A percentile compares a stretch with the other conserved stretches of the same genome.
These are phyloP conservation scores for Ophiocordyceps australis DNA, from an alignment of 2,329 filamentous ascomycete species.

Conservation along the genomic window DNA sequence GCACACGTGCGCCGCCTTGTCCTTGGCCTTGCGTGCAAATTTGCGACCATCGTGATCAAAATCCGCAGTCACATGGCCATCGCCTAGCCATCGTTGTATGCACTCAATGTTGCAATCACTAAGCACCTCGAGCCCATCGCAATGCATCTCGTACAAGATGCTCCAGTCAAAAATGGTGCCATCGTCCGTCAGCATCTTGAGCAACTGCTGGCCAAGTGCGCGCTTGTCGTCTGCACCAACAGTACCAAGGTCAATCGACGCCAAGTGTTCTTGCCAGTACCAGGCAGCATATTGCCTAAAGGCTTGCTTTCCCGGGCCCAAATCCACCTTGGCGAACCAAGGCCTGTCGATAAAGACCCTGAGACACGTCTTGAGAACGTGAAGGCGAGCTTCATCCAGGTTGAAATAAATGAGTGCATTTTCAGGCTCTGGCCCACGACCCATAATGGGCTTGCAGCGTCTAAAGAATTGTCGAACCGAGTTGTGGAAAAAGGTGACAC, in stretches of 20 bases:
- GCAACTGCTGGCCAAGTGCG: slow-evolving; percentile 13
- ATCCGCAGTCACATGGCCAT: slow-evolving; percentile 12
- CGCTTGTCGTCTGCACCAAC: slow-evolving; percentile 12
- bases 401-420: too few relatives aligned
- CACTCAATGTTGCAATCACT: slow-evolving; percentile 18
- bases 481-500: slow-evolving; percentile 20
- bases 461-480: slow-evolving; percentile 20
- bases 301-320: slow-evolving; percentile 10
- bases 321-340: slow-evolving; percentile 10
- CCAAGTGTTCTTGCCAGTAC: slow-evolving; percentile 25
- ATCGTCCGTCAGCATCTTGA: slow-evolving; percentile 18
- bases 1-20: slow-evolving; percentile 12
- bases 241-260: slow-evolving; percentile 11
- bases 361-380: slow-evolving; percentile 18
- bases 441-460: slow-evolving; percentile 9
- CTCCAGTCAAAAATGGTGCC: slow-evolving; percentile 19
- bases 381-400: slow-evolving; percentile 13
- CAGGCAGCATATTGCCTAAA: slow-evolving; percentile 21
- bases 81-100: slow-evolving; percentile 16
- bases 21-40: slow-evolving; percentile 11
- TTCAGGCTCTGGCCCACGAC: too few relatives aligned
- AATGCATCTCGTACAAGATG: slow-evolving; percentile 18
- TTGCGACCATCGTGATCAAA: slow-evolving; percentile 10
- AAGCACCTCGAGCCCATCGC: slow-evolving; percentile 22
- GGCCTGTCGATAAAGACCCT: slow-evolving; percentile 17